Evolutionary conservation across 2,329 filamentous ascomycete genomes (phyloP), one percentile per base, ranked within the genome.

Genomic region (Geosmithia putterillii): DNA sequence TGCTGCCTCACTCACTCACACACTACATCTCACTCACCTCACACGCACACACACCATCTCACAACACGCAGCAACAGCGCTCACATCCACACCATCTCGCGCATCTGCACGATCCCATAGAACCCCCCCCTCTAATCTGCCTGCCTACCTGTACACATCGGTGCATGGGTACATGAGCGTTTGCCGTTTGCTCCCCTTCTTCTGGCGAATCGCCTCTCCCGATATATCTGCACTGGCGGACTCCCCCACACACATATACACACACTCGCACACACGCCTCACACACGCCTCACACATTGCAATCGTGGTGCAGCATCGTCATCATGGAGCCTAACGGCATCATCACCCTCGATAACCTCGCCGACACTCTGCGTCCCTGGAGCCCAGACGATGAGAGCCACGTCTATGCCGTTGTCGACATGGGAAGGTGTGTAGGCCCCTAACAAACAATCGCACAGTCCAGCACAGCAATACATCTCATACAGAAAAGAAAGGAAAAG

Each of bases 331-430:
- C 56, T 32, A 57, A 62, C 28, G 62, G 70, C 51, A 57, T 70
- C 48, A 59, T 77, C 44, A 73, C 68, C 4, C 64, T 78, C 47
- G 67, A 71, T 17, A 74, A 74, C 51, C 64, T 73, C 46, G 53
- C 61, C 47, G 55, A 66, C 36, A 69, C 63, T 53, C 60, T 77
- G 52, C 65, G 68, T 32, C 54, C 54, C 58, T 77, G 73, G 73
- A 54, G 62, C 42, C 62, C 67, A 21, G 52, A 63, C 43, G 62
- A 61, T 38, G 51, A 63, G 43, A 73, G 57, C 52, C 71, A 76
- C 47, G 63, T 74, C 15, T 73, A 73, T 53, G 73, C 73, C 42
- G 58, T 78, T 42, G 73, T 78, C 44, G 74, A 78, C 49, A 76
- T 78, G 72, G 74, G 74, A 55, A 76, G 73, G 73, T 74, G 46